Base-by-base conservation (phyloP, 108 stramenopile genomes). In the Licmophora abbreviata region DNA sequence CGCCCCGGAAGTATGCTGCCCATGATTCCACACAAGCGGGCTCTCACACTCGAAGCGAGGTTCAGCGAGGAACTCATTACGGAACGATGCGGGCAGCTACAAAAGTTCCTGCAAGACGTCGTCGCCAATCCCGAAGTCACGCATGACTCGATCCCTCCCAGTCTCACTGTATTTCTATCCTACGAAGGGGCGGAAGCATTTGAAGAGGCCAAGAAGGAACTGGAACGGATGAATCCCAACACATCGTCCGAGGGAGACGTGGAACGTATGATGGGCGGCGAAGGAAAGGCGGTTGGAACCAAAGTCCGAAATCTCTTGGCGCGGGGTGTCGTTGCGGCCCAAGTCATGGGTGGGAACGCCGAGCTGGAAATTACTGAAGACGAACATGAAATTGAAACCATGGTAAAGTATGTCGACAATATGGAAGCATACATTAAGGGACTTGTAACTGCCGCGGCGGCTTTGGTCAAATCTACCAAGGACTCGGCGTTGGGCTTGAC, bases 1-100 rank as follows among this genome's bases (percentile, higher is more conserved):
- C 60, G 66, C 29, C 90, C 94, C 1, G 96, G 96, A 17, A 56
- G 84, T 25, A 87, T 95, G 33, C 68, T 95, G 30, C 96, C 96
- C 23, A 87, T 94, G 17, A 78, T 97, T 35, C 96, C 96, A 15
- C 93, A 93, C 29, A 90, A 85, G 45, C 59, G 74, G 38, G 71
- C 77, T 10, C 29, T 86, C 28, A 63, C 65, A 22, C 61, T 59
- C 1, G 49, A 76, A 11, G 70, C 70, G 10, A 76, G 89, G 29
- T 87, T 94, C 35, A 62, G 71, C 40, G 66, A 75, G 35, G 81
- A 82, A 33, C 84, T 90, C 44, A 54, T 94, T 21, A 79, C 83
- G 57, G 68, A 79, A 47, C 69, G 94, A 25, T 71, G 89, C 9
- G 66, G 64, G 12, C 56, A 80, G 24, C 60, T 94, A 42, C 85